Evolutionary conservation across 139 green algal genomes (phyloP), one percentile per base, ranked within the genome.

Genomic region (Nannochloris sp.): DNA sequence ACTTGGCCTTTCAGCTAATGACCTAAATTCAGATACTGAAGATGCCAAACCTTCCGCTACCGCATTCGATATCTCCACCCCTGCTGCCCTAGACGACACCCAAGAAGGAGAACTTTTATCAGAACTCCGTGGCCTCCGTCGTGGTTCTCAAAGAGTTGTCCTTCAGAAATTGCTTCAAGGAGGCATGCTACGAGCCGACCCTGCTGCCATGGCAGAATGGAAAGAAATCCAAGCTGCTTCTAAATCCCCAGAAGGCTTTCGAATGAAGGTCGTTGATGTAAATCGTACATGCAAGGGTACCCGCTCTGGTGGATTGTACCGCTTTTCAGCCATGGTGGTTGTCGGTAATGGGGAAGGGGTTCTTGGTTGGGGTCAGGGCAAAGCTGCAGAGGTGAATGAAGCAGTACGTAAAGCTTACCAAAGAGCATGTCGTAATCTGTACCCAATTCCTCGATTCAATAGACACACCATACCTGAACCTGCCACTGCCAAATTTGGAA

Each of bases 261-360:
- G n/a, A 13, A 65, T 71, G 32, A 62, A 73, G 48, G 71, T 78
- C 0, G 71, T 78, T 31, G 58, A 78, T 31, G 38, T 78, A 0
- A 78, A 78, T 58, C 38, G 60, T 54, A 78, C 71, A 10, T 71
- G 51, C 65, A 78, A 78, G 60, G 71, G 71, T 29, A 78, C 65
- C 12, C 51, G 60, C n/a, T 51, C 59, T 3, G 71, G 71, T 31
- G 71, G 71, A 30, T 59, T 78, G 4, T 74, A 64, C 57, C 58
- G 71, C 46, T 74, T 68, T 44, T 35, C 53, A 29, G 61, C 36
- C 38, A 55, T 78, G 71, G 71, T 78, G 36, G 71, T 78, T 24
- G 71, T 78, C 23, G 71, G 71, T 57, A 78, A 78, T 69, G 71
- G 71, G 54, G 46, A 74, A 12, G 71, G 71, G 33, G 71, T 78